phyloP scores from a whole-genome alignment of 106 monocot genomes.

The Allium fistulosum region DNA sequence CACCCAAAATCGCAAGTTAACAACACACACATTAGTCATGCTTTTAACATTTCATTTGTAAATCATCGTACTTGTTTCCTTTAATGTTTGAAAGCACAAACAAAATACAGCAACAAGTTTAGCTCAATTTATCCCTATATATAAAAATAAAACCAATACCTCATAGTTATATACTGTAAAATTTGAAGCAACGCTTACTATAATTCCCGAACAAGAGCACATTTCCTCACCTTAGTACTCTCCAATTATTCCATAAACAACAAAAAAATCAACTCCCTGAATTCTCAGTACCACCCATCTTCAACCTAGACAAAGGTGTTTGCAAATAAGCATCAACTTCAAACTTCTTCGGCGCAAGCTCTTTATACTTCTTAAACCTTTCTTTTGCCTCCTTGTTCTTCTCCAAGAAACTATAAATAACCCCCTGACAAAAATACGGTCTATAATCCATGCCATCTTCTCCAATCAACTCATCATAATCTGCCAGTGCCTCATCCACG shows the following conservation, averaged over 20 bases:
- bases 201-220: constrained; percentile 1
- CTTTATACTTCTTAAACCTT: constrained; percentile 58
- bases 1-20: no score
- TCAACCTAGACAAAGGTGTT: constrained; percentile 47
- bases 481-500: constrained; percentile 53
- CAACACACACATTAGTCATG: no score
- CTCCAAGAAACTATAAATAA: constrained; percentile 59
- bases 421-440: constrained; percentile 70
- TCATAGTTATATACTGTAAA: constrained; percentile 1
- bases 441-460: constrained; percentile 72
- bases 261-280: constrained; percentile 2
- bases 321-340: constrained; percentile 54
- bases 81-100: no score
- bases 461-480: constrained; percentile 47
- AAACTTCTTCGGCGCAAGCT: constrained; percentile 44
- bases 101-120: no score
- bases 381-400: constrained; percentile 57
- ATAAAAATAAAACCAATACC: neutral
- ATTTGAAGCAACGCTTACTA: neutral
- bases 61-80: no score
- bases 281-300: constrained; percentile 34
- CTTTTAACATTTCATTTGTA: no score
- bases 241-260: neutral
- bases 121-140: neutral
- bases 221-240: neutral